Evolutionary conservation across 257 asterid species (phyloP).

Genomic region (Nicotiana undulata): DNA sequence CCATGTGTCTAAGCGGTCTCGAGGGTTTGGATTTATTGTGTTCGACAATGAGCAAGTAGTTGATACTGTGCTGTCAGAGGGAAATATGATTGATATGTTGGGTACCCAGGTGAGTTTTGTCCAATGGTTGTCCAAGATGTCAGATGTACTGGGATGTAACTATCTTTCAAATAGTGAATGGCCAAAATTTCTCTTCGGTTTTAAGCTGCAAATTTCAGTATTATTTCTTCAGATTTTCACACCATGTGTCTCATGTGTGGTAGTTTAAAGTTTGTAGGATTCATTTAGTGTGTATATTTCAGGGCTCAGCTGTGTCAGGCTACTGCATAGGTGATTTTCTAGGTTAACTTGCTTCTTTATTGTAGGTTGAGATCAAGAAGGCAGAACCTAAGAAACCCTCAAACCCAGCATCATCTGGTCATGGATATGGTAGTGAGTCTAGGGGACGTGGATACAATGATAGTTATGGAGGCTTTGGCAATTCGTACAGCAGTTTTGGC

Average conservation of each 20-base stretch:
- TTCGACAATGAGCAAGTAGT: slow-evolving; percentile 78
- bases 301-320: slow-evolving; percentile 32
- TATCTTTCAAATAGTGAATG: slow-evolving; percentile 3
- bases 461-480: slow-evolving; percentile 65
- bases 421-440: slow-evolving; percentile 82
- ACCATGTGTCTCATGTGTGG: neutral
- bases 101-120: slow-evolving; percentile 69
- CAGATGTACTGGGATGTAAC: slow-evolving; percentile 5
- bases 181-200: neutral
- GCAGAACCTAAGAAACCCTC: slow-evolving; percentile 99
- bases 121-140: neutral
- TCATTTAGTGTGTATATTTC: neutral
- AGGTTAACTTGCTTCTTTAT: slow-evolving; percentile 94
- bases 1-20: slow-evolving; percentile 77
- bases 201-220: neutral
- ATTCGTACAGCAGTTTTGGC: slow-evolving; percentile 63
- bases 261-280: slow-evolving; percentile 7
- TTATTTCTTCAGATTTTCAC: neutral
- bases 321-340: slow-evolving; percentile 42
- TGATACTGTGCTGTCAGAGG: slow-evolving; percentile 56
- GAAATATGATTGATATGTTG: slow-evolving; percentile 88
- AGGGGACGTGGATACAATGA: slow-evolving; percentile 81
- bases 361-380: slow-evolving; percentile 99
- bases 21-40: slow-evolving; percentile 88
- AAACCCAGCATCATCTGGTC: slow-evolving; percentile 68